Evolutionary conservation across 169 alveolate species (phyloP).

Genomic region (Plasmodium blacklocki): DNA sequence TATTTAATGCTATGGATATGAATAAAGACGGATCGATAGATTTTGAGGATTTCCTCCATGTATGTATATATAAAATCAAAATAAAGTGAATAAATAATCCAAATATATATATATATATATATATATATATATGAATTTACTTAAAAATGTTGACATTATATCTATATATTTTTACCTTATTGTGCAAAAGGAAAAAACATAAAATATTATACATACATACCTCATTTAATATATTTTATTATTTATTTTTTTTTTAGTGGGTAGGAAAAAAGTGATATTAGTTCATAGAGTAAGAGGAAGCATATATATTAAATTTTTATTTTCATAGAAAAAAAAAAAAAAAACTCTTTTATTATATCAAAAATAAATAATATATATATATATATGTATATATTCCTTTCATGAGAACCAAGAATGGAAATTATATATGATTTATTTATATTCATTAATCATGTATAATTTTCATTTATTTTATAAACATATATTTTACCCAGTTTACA

Average conservation of each 20-base stretch:
- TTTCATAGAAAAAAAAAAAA: no score
- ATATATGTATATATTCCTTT: no score
- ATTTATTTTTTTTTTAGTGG: slow-evolving; percentile 47
- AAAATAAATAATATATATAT: no score
- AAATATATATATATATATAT: background rate
- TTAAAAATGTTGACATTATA: background rate
- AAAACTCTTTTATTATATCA: no score
- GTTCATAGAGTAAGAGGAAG: background rate
- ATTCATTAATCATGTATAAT: no score
- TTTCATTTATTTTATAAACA: no score
- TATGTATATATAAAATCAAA: background rate
- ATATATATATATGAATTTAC: background rate
- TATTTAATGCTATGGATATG: slow-evolving; percentile 61
- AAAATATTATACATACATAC: background rate
- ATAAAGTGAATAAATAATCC: background rate
- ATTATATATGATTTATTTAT: no score
- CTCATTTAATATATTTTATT: background rate
- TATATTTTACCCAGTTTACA: no score
- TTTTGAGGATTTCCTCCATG: slow-evolving; percentile 67
- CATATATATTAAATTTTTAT: no score
- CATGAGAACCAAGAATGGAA: no score
- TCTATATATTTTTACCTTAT: background rate
- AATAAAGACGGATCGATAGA: slow-evolving; percentile 70
- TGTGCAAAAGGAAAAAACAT: no score
- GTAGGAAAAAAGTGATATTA: slow-evolving; percentile 35